phyloP scores from a whole-genome alignment of 768 basidiomycete species.

The Tulasnella calospora region DNA sequence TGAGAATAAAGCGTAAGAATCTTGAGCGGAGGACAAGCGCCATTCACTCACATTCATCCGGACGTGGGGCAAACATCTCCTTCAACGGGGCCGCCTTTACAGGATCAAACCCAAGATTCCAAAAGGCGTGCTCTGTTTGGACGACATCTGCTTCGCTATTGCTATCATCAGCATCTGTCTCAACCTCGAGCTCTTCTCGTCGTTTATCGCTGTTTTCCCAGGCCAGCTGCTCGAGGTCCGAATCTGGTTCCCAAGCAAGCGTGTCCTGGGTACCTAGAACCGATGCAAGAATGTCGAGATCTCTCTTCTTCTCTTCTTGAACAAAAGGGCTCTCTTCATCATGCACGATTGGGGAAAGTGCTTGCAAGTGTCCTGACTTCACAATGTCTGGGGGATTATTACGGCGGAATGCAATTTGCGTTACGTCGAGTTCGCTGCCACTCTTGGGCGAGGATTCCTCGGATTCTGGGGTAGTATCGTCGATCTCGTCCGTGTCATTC shows the following conservation, averaged over 20 bases:
- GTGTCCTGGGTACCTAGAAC: conserved; percentile 3
- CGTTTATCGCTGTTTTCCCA: conserved; percentile 13
- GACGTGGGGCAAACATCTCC: conserved; percentile 31
- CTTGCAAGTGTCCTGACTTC: neutral
- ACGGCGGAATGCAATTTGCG: neutral
- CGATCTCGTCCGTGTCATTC: neutral
- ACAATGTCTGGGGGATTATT: neutral
- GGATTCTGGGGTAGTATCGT: neutral
- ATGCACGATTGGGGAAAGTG: neutral
- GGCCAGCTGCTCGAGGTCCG: conserved; percentile 20
- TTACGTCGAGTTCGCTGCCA: neutral
- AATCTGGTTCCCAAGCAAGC: conserved; percentile 20
- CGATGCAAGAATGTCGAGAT: conserved; percentile 13
- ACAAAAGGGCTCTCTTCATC: neutral
- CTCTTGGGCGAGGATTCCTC: neutral
- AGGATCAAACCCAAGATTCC: neutral
- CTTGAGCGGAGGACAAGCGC: neutral
- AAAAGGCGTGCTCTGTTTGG: neutral
- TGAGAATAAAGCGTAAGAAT: neutral
- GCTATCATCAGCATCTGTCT: neutral
- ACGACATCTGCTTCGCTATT: neutral
- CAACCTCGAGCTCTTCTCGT: neutral
- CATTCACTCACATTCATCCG: conserved; percentile 27
- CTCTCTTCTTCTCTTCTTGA: neutral
- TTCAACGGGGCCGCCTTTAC: conserved; percentile 27